phyloP scores from a whole-genome alignment of 495 filamentous ascomycete genomes.

The Parachaetomium inaequale region DNA sequence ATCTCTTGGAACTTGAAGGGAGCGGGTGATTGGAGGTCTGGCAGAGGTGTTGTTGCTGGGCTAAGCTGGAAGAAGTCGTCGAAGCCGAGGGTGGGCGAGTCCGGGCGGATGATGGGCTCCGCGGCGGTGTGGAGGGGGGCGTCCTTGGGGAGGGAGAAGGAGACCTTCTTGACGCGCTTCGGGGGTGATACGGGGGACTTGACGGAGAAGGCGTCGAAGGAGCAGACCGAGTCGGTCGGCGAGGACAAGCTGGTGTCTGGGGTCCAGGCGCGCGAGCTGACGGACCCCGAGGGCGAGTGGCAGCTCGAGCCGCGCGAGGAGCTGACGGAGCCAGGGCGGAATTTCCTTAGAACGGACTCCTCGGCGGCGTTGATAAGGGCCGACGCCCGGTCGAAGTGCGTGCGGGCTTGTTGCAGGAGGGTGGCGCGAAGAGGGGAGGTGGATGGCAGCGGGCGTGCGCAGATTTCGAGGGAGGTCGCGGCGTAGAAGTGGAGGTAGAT shows the following conservation, averaged over 20 bases:
- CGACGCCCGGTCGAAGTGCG: slow-evolving; percentile 46
- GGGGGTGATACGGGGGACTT: slow-evolving; percentile 24
- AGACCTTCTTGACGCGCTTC: slow-evolving; percentile 50
- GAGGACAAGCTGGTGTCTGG: slow-evolving; percentile 41
- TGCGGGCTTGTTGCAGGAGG: slow-evolving; percentile 47
- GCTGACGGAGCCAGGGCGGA: slow-evolving; percentile 33
- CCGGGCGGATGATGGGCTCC: slow-evolving; percentile 45
- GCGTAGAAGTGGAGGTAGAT: slow-evolving; percentile 56
- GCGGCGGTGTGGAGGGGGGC: slow-evolving; percentile 18
- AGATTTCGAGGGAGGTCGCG: slow-evolving; percentile 50
- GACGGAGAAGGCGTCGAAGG: slow-evolving; percentile 34
- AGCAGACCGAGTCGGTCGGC: slow-evolving; percentile 42
- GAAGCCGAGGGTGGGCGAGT: slow-evolving; percentile 46
- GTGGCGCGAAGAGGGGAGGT: slow-evolving; percentile 43
- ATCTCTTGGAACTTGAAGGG: slow-evolving; percentile 26
- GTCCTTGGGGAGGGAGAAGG: slow-evolving; percentile 45
- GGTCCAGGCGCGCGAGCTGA: slow-evolving; percentile 44
- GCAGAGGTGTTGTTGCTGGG: slow-evolving; percentile 16
- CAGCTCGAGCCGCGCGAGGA: slow-evolving; percentile 41
- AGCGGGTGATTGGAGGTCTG: background rate
- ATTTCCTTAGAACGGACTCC: slow-evolving; percentile 32
- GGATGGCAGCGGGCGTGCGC: slow-evolving; percentile 45
- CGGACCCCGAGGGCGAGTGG: slow-evolving; percentile 44
- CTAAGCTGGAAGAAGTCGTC: slow-evolving; percentile 36
- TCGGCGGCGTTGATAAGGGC: slow-evolving; percentile 40